Base-by-base conservation (phyloP, 768 basidiomycete genomes). In the Rhodosporidiobolus sp. region DNA sequence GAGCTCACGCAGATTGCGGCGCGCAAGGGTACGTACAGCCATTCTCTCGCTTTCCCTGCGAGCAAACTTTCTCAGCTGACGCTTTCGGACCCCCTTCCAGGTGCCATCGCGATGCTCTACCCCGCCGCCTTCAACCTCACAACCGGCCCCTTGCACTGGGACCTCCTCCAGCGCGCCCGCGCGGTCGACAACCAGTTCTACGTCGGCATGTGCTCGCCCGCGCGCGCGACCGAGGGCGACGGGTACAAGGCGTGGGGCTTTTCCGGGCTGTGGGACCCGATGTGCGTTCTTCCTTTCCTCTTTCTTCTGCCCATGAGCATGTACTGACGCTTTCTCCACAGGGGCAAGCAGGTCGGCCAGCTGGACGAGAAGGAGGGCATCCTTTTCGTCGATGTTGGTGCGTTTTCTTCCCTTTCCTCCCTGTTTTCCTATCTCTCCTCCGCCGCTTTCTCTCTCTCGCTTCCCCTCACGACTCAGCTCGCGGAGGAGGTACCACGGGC, bases 121-220 rank as follows among this genome's bases (percentile, higher is more conserved):
- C 96, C 96, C 10, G 87, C 88, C 19, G 96, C 96, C 22, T 98
- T 99, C 86, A 99, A 97, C 80, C 82, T 87, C 78, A 96, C 94
- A 7, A 98, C 96, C 0, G 96, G 96, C 0, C 94, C 94, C 1
- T 82, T 96, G 58, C 93, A 98, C 80, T 99, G 96, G 96, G 91
- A 94, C 77, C 84, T 99, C 6, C 84, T 99, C 30, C 91, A 91
- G 79, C 86, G 90, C 61, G 88, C 89, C 67, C 94, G 94, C 68
- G 96, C 96, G 11, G 86, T 94, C 32, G 96, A 99, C 80, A 97
- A 98, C 78, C 94, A 98, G 81, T 87, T 98, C n/a, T 99, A 87
- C 82, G 87, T 97, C 73, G 86, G 90, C 1, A 95, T 94, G 92
- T 95, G 93, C 79, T 96, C 93, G 67, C 94, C 94, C 43, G 95